These are phyloP conservation scores for Grosmannia serpens DNA, from an alignment of 2,329 filamentous ascomycete genomes.

Conservation along the genomic window DNA sequence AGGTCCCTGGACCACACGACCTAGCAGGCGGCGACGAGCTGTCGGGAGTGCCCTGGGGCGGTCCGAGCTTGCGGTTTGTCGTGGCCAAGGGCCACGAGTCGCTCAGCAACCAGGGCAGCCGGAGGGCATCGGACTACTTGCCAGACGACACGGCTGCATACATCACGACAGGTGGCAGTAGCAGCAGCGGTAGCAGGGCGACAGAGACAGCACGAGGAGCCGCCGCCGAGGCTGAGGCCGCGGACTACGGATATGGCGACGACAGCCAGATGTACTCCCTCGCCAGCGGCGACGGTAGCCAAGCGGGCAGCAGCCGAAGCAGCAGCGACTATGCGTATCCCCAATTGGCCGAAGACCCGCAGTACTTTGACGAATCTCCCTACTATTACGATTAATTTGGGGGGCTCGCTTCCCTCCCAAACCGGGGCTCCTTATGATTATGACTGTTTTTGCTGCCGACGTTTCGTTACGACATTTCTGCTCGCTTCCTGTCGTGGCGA, in stretches of 20 bases:
- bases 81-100: slow-evolving; percentile 39
- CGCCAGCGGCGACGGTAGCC: slow-evolving; percentile 1
- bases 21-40: slow-evolving; percentile 37
- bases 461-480: background rate
- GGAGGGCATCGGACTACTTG: slow-evolving; percentile 21
- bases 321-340: slow-evolving; percentile 8
- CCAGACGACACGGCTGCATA: slow-evolving; percentile 19
- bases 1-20: slow-evolving; percentile 45
- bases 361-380: slow-evolving; percentile 7
- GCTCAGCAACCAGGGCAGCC: slow-evolving; percentile 31
- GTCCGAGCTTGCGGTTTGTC: slow-evolving; percentile 48
- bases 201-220: background rate
- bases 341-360: background rate
- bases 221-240: background rate
- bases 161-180: background rate
- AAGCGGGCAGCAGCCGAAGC: slow-evolving; percentile 6
- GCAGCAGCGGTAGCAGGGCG: background rate
- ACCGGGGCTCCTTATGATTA: background rate
- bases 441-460: background rate
- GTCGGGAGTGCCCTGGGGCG: slow-evolving; percentile 62
- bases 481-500: background rate
- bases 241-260: slow-evolving; percentile 1
- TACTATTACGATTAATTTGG: slow-evolving; percentile 10
- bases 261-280: background rate
- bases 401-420: background rate